phyloP scores from a whole-genome alignment of 257 asterid species.

The Gentiana dahurica region DNA sequence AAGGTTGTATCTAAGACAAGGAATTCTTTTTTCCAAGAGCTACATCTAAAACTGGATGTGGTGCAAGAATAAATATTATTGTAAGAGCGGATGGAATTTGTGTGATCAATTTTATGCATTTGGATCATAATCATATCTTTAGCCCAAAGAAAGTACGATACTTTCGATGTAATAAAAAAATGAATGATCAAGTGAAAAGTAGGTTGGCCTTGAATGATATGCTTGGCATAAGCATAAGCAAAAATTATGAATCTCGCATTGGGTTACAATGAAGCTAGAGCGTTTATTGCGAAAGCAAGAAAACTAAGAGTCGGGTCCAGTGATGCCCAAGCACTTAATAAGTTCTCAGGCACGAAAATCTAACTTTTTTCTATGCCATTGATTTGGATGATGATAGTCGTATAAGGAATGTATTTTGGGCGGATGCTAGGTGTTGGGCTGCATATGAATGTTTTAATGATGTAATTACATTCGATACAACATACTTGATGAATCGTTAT shows the following conservation, averaged over 20 bases:
- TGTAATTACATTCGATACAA: constrained; percentile 35
- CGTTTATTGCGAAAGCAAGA: constrained; percentile 22
- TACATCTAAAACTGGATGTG: constrained; percentile 61
- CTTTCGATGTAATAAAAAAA: constrained; percentile 42
- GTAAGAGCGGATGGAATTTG: constrained; percentile 46
- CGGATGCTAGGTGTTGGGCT: constrained; percentile 49
- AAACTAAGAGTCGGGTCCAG: constrained; percentile 37
- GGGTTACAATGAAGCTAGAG: constrained; percentile 11
- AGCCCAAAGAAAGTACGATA: constrained; percentile 48
- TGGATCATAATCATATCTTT: constrained; percentile 50
- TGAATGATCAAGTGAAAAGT: constrained; percentile 34
- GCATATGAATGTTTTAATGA: constrained; percentile 28
- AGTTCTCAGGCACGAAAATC: constrained; percentile 54
- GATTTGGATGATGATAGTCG: constrained; percentile 49
- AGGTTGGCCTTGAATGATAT: constrained; percentile 24
- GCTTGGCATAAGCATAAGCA: constrained; percentile 47
- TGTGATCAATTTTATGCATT: constrained; percentile 50
- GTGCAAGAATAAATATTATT: constrained; percentile 47
- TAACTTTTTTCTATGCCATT: constrained; percentile 38
- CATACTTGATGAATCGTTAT: constrained; percentile 38
- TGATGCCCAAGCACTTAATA: constrained; percentile 42
- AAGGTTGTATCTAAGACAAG: constrained; percentile 59
- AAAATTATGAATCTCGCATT: constrained; percentile 13
- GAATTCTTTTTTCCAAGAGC: constrained; percentile 54
- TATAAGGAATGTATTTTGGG: constrained; percentile 46